Base-by-base conservation (phyloP, 345 rosid genomes). In the Eucalyptus shirleyi region DNA sequence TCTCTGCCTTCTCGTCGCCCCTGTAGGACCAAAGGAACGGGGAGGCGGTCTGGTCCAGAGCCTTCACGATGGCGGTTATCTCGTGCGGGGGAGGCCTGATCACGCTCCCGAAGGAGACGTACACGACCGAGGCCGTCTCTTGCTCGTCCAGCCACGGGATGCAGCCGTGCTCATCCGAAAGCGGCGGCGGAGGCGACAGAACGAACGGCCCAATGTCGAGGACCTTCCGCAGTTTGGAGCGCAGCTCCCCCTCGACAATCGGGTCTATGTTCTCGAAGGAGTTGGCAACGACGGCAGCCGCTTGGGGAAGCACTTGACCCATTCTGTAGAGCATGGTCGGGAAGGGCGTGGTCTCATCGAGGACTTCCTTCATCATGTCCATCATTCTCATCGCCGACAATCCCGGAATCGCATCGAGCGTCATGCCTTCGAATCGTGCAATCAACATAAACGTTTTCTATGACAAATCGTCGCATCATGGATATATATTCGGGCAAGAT, bases 11-110 rank as follows among this genome's bases (percentile, higher is more conserved):
- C 0, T 59, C 69, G 42, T 88, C 88, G 45, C 94, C 93, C 60
- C 93, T 65, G 37, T 95, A 89, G 24, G 97, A 95, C 98, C 99
- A 97, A n/a, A 97, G 91, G 89, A 93, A 97, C 42, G 94, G 95
- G 49, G 90, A 87, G 23, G 87, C 86, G 14, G 87, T 55, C 23
- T 67, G 89, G 87, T 91, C 95, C 49, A 97, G 72, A 4, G 94
- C 96, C 81, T 92, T 95, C 11, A 94, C 95, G 55, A 95, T 44
- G 50, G 91, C 98, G 44, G 87, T 37, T 8, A 95, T 80, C 90
- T 95, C 96, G 44, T 92, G 91, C n/a, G 92, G 92, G 30, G 96
- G 95, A 19, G 93, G 94, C 0, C 47, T 19, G 37, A 91, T 88
- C 21, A 93, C 65, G 88, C 95, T 95, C 49, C 99, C 99, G 56